A percentile compares a stretch with the other conserved stretches of the same genome.
Evolutionary conservation across 2,329 filamentous ascomycete species (phyloP).

Genomic region (Beauveria sp.): DNA sequence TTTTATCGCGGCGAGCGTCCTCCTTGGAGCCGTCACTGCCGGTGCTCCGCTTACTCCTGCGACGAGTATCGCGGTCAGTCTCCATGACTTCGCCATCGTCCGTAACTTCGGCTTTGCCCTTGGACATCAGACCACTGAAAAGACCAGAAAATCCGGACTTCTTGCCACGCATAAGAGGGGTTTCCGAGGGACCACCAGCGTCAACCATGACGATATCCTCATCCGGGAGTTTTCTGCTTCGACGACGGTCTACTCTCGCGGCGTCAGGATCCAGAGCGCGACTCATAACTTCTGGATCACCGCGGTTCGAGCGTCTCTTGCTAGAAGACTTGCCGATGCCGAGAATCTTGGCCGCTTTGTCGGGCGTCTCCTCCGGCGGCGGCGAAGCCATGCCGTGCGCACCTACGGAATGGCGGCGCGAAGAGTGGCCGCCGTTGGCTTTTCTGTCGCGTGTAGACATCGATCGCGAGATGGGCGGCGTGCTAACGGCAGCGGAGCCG

Average conservation of each 20-base stretch:
- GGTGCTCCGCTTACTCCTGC: constrained; percentile 51
- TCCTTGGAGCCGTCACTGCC: constrained; percentile 48
- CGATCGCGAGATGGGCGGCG: constrained; percentile 59
- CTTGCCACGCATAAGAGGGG: constrained; percentile 31
- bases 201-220: constrained; percentile 35
- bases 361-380: constrained; percentile 59
- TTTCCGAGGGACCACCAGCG: constrained; percentile 24
- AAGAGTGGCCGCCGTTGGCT: constrained; percentile 47
- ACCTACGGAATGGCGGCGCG: constrained; percentile 63
- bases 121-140: constrained; percentile 51
- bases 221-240: constrained; percentile 27
- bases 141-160: constrained; percentile 52
- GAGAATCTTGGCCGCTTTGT: constrained; percentile 73
- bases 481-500: constrained; percentile 58
- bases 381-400: constrained; percentile 61
- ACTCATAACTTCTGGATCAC: constrained; percentile 42
- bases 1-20: constrained; percentile 29
- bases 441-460: constrained; percentile 62
- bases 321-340: constrained; percentile 43
- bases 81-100: constrained; percentile 43
- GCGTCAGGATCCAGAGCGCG: constrained; percentile 33
- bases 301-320: constrained; percentile 39
- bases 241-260: constrained; percentile 26
- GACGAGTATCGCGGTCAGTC: constrained; percentile 53
- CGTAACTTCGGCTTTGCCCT: constrained; percentile 39